Conservation (phyloP, 108 stramenopile species). For the Aurantiochytrium sp. region DNA sequence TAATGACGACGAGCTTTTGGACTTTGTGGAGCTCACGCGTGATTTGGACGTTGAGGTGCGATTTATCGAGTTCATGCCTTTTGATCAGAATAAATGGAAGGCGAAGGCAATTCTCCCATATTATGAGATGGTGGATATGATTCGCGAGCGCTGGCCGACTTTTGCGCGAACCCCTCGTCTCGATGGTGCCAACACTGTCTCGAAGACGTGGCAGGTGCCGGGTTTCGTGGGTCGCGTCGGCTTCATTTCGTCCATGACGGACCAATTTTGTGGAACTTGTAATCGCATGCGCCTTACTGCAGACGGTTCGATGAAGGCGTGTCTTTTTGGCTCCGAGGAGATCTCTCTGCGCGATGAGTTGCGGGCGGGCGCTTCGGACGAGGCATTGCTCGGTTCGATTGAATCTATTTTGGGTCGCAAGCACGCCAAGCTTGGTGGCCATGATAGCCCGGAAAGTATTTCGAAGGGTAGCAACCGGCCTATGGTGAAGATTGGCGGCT, state of each 20-base stretch:
- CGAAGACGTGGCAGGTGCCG: conserved; percentile 80
- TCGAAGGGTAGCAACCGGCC: conserved; percentile 70
- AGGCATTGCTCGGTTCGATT: conserved; percentile 56
- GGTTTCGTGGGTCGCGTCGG: conserved; percentile 62
- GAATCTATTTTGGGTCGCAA: conserved; percentile 70
- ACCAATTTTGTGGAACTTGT: conserved; percentile 93
- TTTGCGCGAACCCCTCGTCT: not conserved
- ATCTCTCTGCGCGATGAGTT: conserved; percentile 74
- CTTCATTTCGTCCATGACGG: conserved; percentile 96
- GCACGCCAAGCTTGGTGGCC: conserved; percentile 77
- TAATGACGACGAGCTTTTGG: conserved; percentile 77
- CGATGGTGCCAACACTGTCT: conserved; percentile 88
- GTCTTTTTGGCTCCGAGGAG: conserved; percentile 82
- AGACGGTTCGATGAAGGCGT: conserved; percentile 91
- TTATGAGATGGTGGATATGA: conserved; percentile 62
- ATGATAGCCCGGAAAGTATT: conserved; percentile 66
- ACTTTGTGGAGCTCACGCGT: conserved; percentile 69
- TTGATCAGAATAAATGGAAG: conserved; percentile 86
- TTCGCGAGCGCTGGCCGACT: not conserved
- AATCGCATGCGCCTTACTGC: conserved; percentile 94
- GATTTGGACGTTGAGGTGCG: conserved; percentile 69
- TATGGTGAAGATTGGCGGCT: conserved; percentile 96
- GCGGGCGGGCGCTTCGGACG: conserved; percentile 37
- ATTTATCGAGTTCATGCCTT: conserved; percentile 99
- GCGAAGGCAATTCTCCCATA: conserved; percentile 65